A percentile compares a stretch with the other conserved stretches of the same genome.
Evolutionary conservation across 176 grass and related monocot genomes (phyloP).

Genomic region (Triticum timopheevii): DNA sequence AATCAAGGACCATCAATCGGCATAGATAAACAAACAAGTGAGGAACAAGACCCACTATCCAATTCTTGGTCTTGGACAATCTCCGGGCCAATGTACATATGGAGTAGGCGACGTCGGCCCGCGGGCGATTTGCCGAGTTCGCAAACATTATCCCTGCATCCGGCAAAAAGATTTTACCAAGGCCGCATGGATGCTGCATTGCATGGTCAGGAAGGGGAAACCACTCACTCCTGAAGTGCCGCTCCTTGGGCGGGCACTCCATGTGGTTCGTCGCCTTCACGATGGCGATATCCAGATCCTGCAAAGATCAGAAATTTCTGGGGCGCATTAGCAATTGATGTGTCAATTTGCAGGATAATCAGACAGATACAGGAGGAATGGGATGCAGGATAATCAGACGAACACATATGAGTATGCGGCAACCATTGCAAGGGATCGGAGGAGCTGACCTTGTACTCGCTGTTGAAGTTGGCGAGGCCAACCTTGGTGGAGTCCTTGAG

Average conservation of each 20-base stretch:
- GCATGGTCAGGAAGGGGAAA: not conserved
- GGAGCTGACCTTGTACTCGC: constrained; percentile 80
- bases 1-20: not conserved
- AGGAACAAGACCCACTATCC: constrained; percentile 70
- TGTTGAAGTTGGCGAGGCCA: constrained; percentile 96
- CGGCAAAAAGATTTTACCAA: not conserved
- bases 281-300: constrained; percentile 96
- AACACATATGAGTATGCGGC: too few relatives aligned
- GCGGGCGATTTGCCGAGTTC: constrained; percentile 58
- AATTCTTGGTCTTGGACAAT: constrained; percentile 86
- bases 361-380: not conserved
- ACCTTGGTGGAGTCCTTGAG: constrained; percentile 99
- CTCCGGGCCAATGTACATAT: constrained; percentile 77
- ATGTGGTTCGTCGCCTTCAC: constrained; percentile 97
- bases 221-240: constrained; percentile 90
- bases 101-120: constrained; percentile 83
- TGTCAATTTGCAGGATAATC: not conserved
- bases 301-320: not conserved
- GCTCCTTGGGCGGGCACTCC: constrained; percentile 94
- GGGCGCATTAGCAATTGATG: not conserved
- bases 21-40: not conserved
- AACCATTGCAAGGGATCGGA: too few relatives aligned
- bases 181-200: not conserved
- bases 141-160: constrained; percentile 68
- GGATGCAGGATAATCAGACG: too few relatives aligned